Evolutionary conservation across 768 basidiomycete genomes (phyloP).

Genomic region (Tulasnella sp.): DNA sequence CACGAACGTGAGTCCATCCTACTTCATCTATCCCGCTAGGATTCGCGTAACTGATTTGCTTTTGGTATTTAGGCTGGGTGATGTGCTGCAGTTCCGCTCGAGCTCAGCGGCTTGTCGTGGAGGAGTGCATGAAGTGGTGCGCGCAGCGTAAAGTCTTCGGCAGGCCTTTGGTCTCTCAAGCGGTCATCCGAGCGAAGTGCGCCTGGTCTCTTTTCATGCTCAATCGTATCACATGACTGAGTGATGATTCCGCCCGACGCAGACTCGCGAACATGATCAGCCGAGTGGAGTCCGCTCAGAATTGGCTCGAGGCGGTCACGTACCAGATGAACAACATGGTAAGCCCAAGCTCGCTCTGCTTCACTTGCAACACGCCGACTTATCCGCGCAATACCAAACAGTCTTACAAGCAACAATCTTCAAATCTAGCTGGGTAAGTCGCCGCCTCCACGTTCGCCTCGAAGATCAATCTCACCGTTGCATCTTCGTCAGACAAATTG

Average conservation of each 20-base stretch:
- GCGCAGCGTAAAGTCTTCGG: constrained; percentile 87
- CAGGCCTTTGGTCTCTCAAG: constrained; percentile 55
- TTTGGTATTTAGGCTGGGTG: constrained; percentile 45
- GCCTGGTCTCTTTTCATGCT: too few relatives aligned
- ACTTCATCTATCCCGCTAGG: background rate
- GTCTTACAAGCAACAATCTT: constrained; percentile 63
- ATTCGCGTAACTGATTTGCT: background rate
- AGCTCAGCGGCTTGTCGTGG: constrained; percentile 55
- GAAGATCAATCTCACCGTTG: background rate
- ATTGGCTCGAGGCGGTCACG: constrained; percentile 80
- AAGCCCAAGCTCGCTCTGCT: constrained; percentile 13
- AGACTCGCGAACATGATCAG: constrained; percentile 75
- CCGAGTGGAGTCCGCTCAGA: constrained; percentile 66
- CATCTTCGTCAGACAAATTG: constrained; percentile 46
- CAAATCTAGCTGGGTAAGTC: constrained; percentile 57
- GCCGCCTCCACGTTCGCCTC: constrained; percentile 12
- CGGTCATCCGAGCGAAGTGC: constrained; percentile 73
- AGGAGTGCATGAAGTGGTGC: constrained; percentile 86
- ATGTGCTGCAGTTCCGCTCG: constrained; percentile 66
- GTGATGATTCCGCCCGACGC: background rate
- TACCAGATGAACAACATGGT: constrained; percentile 83
- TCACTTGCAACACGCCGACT: constrained; percentile 18
- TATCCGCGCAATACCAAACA: constrained; percentile 17
- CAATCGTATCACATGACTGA: background rate
- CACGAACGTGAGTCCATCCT: constrained; percentile 43